These are phyloP conservation scores for Noccaea bulbosa DNA, from an alignment of 345 rosid species.

Conservation along the genomic window DNA sequence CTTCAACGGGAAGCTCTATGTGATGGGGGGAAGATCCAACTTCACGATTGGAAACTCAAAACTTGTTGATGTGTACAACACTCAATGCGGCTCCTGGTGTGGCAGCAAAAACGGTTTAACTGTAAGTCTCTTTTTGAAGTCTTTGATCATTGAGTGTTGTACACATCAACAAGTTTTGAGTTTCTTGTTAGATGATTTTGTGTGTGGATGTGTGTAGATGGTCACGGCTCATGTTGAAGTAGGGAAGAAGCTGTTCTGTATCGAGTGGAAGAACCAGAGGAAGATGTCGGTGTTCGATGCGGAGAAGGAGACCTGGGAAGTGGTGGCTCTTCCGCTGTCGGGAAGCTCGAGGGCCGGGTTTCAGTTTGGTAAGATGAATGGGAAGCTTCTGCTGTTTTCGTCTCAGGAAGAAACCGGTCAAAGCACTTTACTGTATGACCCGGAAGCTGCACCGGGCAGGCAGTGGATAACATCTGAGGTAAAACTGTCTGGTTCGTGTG, in stretches of 20 bases:
- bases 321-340: constrained; percentile 72
- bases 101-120: constrained; percentile 88
- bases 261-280: constrained; percentile 91
- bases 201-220: constrained; percentile 47
- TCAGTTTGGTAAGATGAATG: constrained; percentile 71
- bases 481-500: constrained; percentile 72
- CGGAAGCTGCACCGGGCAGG: constrained; percentile 65
- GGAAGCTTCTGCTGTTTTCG: constrained; percentile 78
- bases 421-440: constrained; percentile 70
- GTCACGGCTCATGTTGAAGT: constrained; percentile 90
- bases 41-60: constrained; percentile 89
- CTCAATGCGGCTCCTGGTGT: constrained; percentile 66
- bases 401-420: constrained; percentile 56
- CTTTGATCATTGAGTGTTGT: too few species aligned
- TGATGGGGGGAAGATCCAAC: constrained; percentile 95
- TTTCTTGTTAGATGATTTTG: not conserved
- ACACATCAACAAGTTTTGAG: too few species aligned
- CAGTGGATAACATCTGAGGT: constrained; percentile 76
- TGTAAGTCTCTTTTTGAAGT: too few species aligned
- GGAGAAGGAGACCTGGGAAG: constrained; percentile 70
- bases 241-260: constrained; percentile 76
- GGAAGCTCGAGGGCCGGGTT: constrained; percentile 72
- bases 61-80: constrained; percentile 72
- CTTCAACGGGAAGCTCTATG: constrained; percentile 77
- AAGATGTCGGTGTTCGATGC: constrained; percentile 71